Base-by-base conservation (phyloP, 2,329 filamentous ascomycete species). In the Hypoxylon sp. region DNA sequence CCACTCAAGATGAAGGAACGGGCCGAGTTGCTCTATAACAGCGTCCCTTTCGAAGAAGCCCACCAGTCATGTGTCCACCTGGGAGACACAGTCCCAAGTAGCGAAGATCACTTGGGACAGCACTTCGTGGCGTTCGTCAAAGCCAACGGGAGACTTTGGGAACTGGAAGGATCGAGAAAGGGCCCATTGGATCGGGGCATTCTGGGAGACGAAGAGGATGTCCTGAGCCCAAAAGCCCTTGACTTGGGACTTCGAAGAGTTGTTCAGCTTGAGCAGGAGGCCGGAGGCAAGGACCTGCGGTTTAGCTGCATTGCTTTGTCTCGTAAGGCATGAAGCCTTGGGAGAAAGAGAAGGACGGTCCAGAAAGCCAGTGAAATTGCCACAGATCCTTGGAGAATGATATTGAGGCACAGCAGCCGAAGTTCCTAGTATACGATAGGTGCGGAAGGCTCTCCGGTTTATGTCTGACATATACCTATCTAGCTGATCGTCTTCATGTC, bases 101-200 rank as follows among this genome's bases (percentile, higher is more conserved):
- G 88, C 9, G 85, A 89, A 11, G 87, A 86, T 48, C 82, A 83
- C 28, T 81, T 88, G 0, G 90, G 91, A 45, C 82, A 93, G 67
- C 93, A 96, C 76, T 96, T 93, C 73, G 90, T 96, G 38, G 91
- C 91, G 42, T 96, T 94, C 75, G 89, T 94, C 50, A 93, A 91
- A 78, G 81, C 81, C 2, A 86, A 90, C 56, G 84, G 85, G 5
- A 82, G 82, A 58, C 75, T 96, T 42, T 96, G 91, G 88, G 93
- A 96, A 80, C 78, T 96, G 73, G 93, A 96, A 78, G 93, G 93
- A 0, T 78, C 84, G 20, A 83, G 91, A 50, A 91, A 90, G 71
- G 92, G 92, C 0, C 92, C 92, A 0, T 78, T 95, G 46, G 87
- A 93, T 69, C 82, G 92, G 12, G 89, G 89, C 0, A 56, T 68